A percentile compares a stretch with the other conserved stretches of the same genome.
Evolutionary conservation across 2,329 filamentous ascomycete species (phyloP).

Genomic region (Akanthomyces uredinophilus): DNA sequence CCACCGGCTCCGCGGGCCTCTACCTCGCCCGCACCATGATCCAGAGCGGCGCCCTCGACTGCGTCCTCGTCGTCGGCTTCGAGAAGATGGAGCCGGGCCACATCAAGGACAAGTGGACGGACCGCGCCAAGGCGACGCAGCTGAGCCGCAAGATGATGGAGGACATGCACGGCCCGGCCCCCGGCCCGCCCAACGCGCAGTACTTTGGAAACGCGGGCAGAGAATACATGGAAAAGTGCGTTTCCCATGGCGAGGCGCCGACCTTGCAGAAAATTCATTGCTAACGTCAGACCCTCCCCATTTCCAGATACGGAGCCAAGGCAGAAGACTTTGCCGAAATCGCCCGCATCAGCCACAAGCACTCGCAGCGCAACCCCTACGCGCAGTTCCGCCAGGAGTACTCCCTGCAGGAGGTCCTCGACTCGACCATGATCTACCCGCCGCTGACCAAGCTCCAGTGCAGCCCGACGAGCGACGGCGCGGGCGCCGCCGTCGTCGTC

Average conservation of each 20-base stretch:
- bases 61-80: slow-evolving; percentile 86
- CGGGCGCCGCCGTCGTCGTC: slow-evolving; percentile 81
- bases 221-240: slow-evolving; percentile 92
- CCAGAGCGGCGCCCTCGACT: slow-evolving; percentile 74
- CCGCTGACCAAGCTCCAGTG: slow-evolving; percentile 96
- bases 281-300: slow-evolving; percentile 85
- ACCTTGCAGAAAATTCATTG: slow-evolving; percentile 89
- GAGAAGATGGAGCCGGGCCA: slow-evolving; percentile 96
- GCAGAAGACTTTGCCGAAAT: slow-evolving; percentile 90
- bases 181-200: slow-evolving; percentile 80
- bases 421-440: slow-evolving; percentile 70
- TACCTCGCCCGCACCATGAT: slow-evolving; percentile 78
- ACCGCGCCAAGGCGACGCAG: slow-evolving; percentile 72
- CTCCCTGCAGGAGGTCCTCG: slow-evolving; percentile 74
- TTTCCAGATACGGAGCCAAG: slow-evolving; percentile 87
- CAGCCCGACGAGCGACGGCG: slow-evolving; percentile 92
- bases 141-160: slow-evolving; percentile 74
- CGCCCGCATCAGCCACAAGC: slow-evolving; percentile 83
- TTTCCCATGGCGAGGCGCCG: slow-evolving; percentile 41
- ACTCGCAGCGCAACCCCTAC: slow-evolving; percentile 89
- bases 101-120: slow-evolving; percentile 76
- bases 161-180: slow-evolving; percentile 71
- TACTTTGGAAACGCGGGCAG: slow-evolving; percentile 91
- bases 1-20: slow-evolving; percentile 84
- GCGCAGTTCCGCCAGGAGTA: slow-evolving; percentile 94